phyloP scores from a whole-genome alignment of 139 green algal species.

The Micractinium sp. region DNA sequence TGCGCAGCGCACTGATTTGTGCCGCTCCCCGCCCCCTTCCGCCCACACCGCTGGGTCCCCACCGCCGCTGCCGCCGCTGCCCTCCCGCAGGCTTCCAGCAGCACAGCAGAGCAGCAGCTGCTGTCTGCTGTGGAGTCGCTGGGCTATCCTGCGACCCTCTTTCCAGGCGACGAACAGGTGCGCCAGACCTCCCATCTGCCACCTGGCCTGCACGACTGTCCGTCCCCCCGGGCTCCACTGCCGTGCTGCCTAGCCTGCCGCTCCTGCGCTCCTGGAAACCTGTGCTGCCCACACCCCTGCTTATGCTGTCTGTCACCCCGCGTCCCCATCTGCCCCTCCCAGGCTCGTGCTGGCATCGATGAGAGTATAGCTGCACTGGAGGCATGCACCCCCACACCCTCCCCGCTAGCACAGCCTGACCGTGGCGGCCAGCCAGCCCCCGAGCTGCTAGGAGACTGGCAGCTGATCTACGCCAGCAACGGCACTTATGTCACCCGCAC shows the following conservation, averaged over 20 bases:
- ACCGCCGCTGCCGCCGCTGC: background rate
- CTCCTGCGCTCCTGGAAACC: background rate
- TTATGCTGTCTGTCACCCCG: background rate
- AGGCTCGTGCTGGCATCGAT: background rate
- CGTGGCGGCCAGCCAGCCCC: background rate
- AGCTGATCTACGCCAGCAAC: constrained; percentile 14
- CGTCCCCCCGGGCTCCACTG: no score
- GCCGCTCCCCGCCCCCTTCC: no score
- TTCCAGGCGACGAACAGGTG: constrained; percentile 12
- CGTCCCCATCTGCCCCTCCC: background rate
- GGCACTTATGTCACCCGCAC: constrained; percentile 27
- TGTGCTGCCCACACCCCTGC: background rate
- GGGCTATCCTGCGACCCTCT: constrained; percentile 14
- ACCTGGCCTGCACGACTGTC: no score
- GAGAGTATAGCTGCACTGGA: background rate
- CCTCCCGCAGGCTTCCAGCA: background rate
- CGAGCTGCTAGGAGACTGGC: background rate
- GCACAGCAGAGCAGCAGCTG: background rate
- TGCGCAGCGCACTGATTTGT: no score
- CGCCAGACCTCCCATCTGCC: background rate
- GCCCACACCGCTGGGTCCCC: no score
- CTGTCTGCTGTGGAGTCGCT: background rate
- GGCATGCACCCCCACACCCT: constrained; percentile 1
- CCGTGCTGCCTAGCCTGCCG: no score
- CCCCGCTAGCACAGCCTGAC: constrained; percentile 6